A percentile compares a stretch with the other conserved stretches of the same genome.
Conservation (phyloP, 495 filamentous ascomycete genomes). For the Bombardia bombarda region DNA sequence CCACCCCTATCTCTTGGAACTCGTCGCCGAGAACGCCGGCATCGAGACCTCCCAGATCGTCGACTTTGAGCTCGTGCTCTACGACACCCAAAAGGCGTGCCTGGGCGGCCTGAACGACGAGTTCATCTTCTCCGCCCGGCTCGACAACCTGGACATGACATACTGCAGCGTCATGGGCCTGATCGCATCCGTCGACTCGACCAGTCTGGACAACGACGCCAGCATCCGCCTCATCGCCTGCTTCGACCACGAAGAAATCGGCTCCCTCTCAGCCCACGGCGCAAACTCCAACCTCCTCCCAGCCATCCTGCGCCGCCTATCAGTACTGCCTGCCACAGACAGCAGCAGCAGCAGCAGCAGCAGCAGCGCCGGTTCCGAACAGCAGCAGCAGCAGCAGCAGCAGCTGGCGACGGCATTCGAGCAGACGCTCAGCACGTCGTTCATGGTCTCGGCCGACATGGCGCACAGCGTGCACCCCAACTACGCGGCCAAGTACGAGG, state of each 20-base stretch:
- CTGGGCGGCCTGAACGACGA: slow-evolving; percentile 89
- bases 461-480: slow-evolving; percentile 93
- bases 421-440: slow-evolving; percentile 84
- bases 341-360: slow-evolving; percentile 15
- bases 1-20: slow-evolving; percentile 75
- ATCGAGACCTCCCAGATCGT: slow-evolving; percentile 62
- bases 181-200: slow-evolving; percentile 62
- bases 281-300: slow-evolving; percentile 90
- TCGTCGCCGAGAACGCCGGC: slow-evolving; percentile 75
- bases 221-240: slow-evolving; percentile 82
- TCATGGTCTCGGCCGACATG: slow-evolving; percentile 96
- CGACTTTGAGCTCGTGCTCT: slow-evolving; percentile 93
- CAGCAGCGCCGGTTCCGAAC: slow-evolving; percentile 33
- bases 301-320: slow-evolving; percentile 78
- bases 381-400: slow-evolving; percentile 45
- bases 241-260: slow-evolving; percentile 98
- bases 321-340: slow-evolving; percentile 69
- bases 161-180: slow-evolving; percentile 79
- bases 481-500: slow-evolving; percentile 84
- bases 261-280: slow-evolving; percentile 83
- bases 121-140: slow-evolving; percentile 83
- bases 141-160: slow-evolving; percentile 94
- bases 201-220: slow-evolving; percentile 61
- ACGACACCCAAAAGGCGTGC: slow-evolving; percentile 85
- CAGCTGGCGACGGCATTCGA: slow-evolving; percentile 74